Evolutionary conservation across 192 early-diverging fungal genomes (phyloP).

Genomic region (Powellomyces hirtus): DNA sequence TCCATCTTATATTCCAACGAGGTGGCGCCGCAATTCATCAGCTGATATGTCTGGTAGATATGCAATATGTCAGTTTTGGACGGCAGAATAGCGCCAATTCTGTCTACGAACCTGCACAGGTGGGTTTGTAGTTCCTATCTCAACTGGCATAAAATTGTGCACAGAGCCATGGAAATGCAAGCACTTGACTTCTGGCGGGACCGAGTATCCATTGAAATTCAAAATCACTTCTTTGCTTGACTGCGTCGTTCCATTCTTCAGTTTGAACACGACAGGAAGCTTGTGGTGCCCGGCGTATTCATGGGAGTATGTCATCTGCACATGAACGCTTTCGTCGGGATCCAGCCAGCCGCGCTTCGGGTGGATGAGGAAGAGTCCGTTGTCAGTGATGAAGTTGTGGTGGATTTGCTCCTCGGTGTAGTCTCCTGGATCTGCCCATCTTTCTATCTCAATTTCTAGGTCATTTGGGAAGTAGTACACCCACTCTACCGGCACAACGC

Average conservation of each 20-base stretch:
- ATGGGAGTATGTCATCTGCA: slow-evolving; percentile 51
- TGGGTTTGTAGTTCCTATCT: slow-evolving; percentile 39
- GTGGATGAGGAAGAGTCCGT: slow-evolving; percentile 44
- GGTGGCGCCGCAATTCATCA: slow-evolving; percentile 43
- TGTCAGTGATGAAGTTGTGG: slow-evolving; percentile 54
- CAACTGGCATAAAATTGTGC: slow-evolving; percentile 37
- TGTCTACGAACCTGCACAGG: slow-evolving; percentile 46
- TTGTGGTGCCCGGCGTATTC: slow-evolving; percentile 50
- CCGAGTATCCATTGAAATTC: slow-evolving; percentile 45
- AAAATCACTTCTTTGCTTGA: slow-evolving; percentile 47
- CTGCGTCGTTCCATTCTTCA: slow-evolving; percentile 45
- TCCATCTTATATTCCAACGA: slow-evolving; percentile 46
- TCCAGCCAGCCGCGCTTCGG: slow-evolving; percentile 50
- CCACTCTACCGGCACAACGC: slow-evolving; percentile 61
- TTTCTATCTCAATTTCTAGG: slow-evolving; percentile 53
- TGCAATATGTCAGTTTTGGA: background rate
- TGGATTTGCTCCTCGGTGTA: slow-evolving; percentile 55
- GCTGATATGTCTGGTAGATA: slow-evolving; percentile 29
- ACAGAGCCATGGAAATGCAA: slow-evolving; percentile 40
- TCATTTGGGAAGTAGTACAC: slow-evolving; percentile 55
- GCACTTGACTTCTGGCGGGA: slow-evolving; percentile 44
- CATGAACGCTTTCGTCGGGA: slow-evolving; percentile 42
- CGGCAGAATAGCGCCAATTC: background rate
- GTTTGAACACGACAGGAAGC: slow-evolving; percentile 53
- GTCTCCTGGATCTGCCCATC: slow-evolving; percentile 58